Evolutionary conservation across 495 filamentous ascomycete genomes (phyloP), one percentile per base, ranked within the genome.

Genomic region (Glonium stellatum): DNA sequence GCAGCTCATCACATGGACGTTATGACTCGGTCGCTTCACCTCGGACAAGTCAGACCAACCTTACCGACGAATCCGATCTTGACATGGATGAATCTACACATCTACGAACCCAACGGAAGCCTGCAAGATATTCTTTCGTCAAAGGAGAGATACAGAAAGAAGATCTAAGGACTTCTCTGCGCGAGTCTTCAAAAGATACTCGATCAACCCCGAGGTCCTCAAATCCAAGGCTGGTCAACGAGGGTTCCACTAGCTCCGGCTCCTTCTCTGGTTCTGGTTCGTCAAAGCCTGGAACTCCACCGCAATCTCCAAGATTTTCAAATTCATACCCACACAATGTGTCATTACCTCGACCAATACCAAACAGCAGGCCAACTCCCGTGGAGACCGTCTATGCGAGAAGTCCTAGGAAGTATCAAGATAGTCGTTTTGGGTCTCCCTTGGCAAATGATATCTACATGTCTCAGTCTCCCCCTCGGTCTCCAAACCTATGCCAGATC

Each of bases 111-210:
- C 54, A 65, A 23, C 54, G 65, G 18, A 62, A 53, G 37, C 62
- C 65, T 19, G 62, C 65, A 8, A 47, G 59, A n/a, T 68, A 68
- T 56, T 64, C 61, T 55, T 68, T 68, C 41, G 59, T 62, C 13
- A 65, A 64, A 61, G 64, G 46, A 31, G 62, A 68, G 34, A 46
- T 65, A 6, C 62, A 65, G 52, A 59, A 57, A 50, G 62, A 68
- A 12, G 65, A 64, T 35, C 37, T 65, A 22, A 60, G 62, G 50
- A 60, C 62, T n/a, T 57, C 55, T 25, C 39, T 48, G 0, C 6
- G 31, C 19, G 55, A 25, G 11, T 11, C 42, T 18, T 13, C 18
- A 47, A 39, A 51, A 37, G n/a, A 35, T 21, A 18, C 50, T 51
- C 11, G 55, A 48, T 15, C 48, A 6, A 25, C 48, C 15, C 48